These are phyloP conservation scores for Drechmeria coniospora DNA, from an alignment of 2,329 filamentous ascomycete genomes.

Conservation along the genomic window DNA sequence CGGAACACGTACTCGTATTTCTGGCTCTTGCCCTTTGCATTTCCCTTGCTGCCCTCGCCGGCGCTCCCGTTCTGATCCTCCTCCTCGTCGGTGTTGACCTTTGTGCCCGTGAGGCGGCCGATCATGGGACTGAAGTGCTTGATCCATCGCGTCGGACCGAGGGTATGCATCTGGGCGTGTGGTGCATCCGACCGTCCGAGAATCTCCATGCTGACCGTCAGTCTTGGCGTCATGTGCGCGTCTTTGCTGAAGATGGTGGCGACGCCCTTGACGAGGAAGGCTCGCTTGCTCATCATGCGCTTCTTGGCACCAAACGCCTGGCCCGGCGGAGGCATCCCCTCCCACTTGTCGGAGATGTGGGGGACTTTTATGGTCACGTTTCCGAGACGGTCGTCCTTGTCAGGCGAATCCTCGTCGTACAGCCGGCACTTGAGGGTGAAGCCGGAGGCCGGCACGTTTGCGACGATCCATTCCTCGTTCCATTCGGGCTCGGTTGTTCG, in stretches of 20 bases:
- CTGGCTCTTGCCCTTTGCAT: conserved; percentile 39
- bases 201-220: conserved; percentile 63
- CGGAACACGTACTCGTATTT: conserved; percentile 58
- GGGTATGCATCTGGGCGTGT: conserved; percentile 58
- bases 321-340: conserved; percentile 43
- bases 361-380: conserved; percentile 61
- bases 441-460: conserved; percentile 66
- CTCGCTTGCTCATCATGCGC: conserved; percentile 72
- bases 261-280: conserved; percentile 59
- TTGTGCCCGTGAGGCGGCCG: conserved; percentile 61
- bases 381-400: conserved; percentile 76
- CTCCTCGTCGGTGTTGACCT: conserved; percentile 45
- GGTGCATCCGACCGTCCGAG: conserved; percentile 58
- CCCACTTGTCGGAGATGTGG: conserved; percentile 48
- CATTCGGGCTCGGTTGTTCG: conserved; percentile 60
- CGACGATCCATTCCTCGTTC: conserved; percentile 77
- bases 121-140: conserved; percentile 84
- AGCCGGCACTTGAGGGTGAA: conserved; percentile 75
- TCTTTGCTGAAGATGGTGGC: conserved; percentile 45
- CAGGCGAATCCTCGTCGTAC: conserved; percentile 78
- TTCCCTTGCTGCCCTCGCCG: conserved; percentile 5
- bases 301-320: conserved; percentile 62
- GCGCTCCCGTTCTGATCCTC: conserved; percentile 18
- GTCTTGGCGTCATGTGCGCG: conserved; percentile 50
- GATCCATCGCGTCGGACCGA: conserved; percentile 61